Evolutionary conservation across 306 rosid species (phyloP), one percentile per base, ranked within the genome.

Genomic region (Quercus variabilis): DNA sequence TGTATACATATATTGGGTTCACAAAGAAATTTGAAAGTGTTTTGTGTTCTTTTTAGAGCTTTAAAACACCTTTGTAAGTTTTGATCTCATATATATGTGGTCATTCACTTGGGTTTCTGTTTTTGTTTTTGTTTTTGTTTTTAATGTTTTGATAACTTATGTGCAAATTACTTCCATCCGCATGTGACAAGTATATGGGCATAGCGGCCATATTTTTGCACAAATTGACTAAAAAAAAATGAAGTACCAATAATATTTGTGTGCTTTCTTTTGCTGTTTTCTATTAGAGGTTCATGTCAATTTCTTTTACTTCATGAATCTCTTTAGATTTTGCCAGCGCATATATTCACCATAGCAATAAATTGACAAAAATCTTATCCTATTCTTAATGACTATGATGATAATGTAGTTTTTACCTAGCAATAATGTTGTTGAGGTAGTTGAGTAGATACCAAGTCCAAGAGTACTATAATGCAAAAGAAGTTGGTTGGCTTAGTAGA

Each of bases 141-240:
- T 2, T 12, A 13, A 15, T 13, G 19, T 6, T 10, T 12, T 8
- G 25, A 23, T 3, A 58, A 8, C 69, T 33, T 63, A 15, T 17
- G 84, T 86, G 93, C 92, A 83, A 88, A 91, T 76, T 60, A 21
- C 94, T 94, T 94, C 98, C 97, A 94, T 92, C 98, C 98, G 92
- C 89, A 84, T 90, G 96, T 72, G 88, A 90, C 71, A 71, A 11
- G 55, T 60, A 20, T 49, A 5, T 86, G 90, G 81, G 69, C 89
- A 90, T 85, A 77, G 74, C 97, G 98, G 97, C 96, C 98, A 94
- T 90, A 71, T 73, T 90, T 90, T 89, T 94, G 97, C 98, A 80
- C 88, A 92, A 52, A 94, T 83, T 38, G 73, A 94, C 14, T 78
- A 4, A 26, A 11, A 5, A 5, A 26, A 8, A 74, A 74, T 55